Evolutionary conservation across 306 rosid species (phyloP).

Genomic region (Malus orientalis): DNA sequence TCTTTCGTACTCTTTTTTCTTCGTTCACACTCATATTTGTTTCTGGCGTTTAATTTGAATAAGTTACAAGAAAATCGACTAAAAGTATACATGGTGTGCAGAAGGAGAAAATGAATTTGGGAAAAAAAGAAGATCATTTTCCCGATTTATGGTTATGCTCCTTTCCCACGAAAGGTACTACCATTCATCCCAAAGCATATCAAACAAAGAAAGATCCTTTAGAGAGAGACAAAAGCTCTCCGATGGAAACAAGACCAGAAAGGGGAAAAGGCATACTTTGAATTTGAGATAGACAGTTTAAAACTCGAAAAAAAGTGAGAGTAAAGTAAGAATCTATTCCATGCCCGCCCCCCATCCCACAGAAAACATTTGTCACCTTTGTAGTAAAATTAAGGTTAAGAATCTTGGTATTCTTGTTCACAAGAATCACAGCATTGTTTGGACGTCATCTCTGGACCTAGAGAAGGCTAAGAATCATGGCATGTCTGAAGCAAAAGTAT

Average conservation of each 20-base stretch:
- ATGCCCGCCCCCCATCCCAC: not conserved
- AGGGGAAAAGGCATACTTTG: conserved; percentile 39
- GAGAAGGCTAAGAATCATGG: conserved; percentile 46
- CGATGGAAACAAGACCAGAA: conserved; percentile 13
- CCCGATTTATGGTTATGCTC: not conserved
- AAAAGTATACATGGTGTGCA: too few relatives aligned
- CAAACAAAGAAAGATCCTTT: not conserved
- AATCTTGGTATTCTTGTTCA: conserved; percentile 31
- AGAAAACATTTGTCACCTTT: conserved; percentile 34
- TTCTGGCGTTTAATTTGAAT: too few relatives aligned
- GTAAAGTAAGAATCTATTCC: conserved; percentile 73
- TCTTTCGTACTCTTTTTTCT: too few relatives aligned
- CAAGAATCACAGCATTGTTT: conserved; percentile 42
- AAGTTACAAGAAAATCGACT: not conserved
- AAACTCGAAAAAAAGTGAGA: conserved; percentile 26
- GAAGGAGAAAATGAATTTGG: not conserved
- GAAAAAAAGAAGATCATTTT: too few relatives aligned
- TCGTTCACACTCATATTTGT: too few relatives aligned
- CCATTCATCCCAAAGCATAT: not conserved
- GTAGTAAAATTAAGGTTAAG: conserved; percentile 33
- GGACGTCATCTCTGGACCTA: not conserved
- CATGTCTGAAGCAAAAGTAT: conserved; percentile 54
- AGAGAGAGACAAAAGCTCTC: not conserved
- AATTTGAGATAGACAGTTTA: conserved; percentile 14
- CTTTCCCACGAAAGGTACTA: conserved; percentile 38